A percentile compares a stretch with the other conserved stretches of the same genome.
Conservation (phyloP, 805 yeast species). For the Debaryomyces hansenii region DNA sequence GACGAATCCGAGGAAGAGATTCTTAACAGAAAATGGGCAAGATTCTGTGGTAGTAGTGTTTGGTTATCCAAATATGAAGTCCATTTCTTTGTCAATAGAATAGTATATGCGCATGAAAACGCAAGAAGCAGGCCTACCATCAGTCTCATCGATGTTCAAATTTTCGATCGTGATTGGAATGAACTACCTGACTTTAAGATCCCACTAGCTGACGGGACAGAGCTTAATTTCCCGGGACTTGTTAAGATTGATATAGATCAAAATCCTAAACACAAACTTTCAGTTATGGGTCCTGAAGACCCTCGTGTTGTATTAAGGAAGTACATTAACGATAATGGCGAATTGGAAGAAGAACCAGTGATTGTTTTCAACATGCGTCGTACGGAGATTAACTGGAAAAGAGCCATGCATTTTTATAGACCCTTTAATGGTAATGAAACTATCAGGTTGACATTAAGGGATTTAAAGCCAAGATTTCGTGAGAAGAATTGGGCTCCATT, state of each 20-base stretch:
- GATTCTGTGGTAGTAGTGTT: slow-evolving; percentile 11
- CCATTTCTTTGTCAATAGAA: slow-evolving; percentile 7
- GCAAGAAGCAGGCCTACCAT: slow-evolving; percentile 7
- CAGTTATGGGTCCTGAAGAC: slow-evolving; percentile 17
- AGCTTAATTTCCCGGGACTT: slow-evolving; percentile 9
- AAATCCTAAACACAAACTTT: slow-evolving; percentile 1
- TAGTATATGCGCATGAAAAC: slow-evolving; percentile 3
- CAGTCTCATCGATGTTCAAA: slow-evolving; percentile 17
- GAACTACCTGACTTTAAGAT: slow-evolving; percentile 11
- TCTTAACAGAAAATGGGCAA: slow-evolving; percentile 10
- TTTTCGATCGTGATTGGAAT: slow-evolving; percentile 20
- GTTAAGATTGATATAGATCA: slow-evolving; percentile 9
- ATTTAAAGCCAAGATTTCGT: slow-evolving; percentile 5
- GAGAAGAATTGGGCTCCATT: slow-evolving; percentile 14
- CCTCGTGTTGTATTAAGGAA: slow-evolving; percentile 15
- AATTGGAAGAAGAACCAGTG: slow-evolving; percentile 19
- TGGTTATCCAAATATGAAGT: slow-evolving; percentile 8
- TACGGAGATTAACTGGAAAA: slow-evolving; percentile 12
- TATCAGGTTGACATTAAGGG: slow-evolving; percentile 1
- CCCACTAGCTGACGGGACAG: slow-evolving; percentile 1
- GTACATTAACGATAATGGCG: slow-evolving; percentile 4
- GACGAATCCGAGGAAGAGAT: slow-evolving; percentile 11
- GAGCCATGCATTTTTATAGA: slow-evolving; percentile 21
- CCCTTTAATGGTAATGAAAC: slow-evolving; percentile 13
- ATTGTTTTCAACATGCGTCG: slow-evolving; percentile 20